phyloP scores from a whole-genome alignment of 106 monocot genomes.

The Dioscorea zingiberensis region DNA sequence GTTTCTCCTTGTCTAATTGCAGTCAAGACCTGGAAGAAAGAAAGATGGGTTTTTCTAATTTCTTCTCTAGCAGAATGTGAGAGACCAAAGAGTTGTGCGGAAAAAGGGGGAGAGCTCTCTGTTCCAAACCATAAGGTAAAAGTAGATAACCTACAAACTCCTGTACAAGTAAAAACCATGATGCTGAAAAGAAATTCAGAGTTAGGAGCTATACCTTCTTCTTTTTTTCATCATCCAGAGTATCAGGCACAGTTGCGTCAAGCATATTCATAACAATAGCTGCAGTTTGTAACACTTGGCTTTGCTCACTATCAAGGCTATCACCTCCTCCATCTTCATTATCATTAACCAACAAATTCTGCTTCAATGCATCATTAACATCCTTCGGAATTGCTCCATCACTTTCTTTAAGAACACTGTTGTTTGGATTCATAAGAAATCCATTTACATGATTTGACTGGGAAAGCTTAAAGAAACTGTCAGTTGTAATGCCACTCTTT shows the following conservation, averaged over 20 bases:
- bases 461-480: conserved; percentile 12
- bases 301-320: conserved; percentile 30
- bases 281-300: conserved; percentile 65
- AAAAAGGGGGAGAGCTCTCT: background rate
- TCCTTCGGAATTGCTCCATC: conserved; percentile 15
- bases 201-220: conserved; percentile 50
- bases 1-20: conserved; percentile 83
- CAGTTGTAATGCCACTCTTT: conserved; percentile 6
- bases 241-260: conserved; percentile 75
- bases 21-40: conserved; percentile 59
- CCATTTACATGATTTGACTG: conserved; percentile 29
- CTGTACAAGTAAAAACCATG: no score
- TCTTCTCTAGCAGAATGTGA: no score
- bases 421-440: conserved; percentile 19
- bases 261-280: conserved; percentile 85
- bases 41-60: no score
- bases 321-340: conserved; percentile 9
- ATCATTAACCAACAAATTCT: background rate
- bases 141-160: no score
- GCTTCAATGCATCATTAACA: background rate
- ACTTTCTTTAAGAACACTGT: conserved; percentile 15
- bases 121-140: background rate
- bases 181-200: no score
- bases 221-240: conserved; percentile 60
- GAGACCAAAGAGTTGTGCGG: no score